Percentiles rank a stretch among this genome's conserved stretches.
Evolutionary conservation across 345 rosid genomes (phyloP).

Genomic region (Citrus sinensis): DNA sequence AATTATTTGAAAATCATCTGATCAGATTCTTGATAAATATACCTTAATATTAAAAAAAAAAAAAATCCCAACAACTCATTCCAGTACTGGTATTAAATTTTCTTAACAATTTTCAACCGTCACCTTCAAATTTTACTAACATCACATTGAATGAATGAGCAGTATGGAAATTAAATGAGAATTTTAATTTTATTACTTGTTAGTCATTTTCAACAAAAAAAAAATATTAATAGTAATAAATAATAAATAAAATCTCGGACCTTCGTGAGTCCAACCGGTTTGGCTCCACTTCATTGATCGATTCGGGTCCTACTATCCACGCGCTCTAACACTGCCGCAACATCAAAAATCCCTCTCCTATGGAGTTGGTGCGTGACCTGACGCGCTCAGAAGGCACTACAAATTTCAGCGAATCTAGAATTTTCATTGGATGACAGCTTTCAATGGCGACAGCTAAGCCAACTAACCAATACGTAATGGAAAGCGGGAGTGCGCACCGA

Average conservation of each 20-base stretch:
- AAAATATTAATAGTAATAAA: neutral
- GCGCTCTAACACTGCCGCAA: neutral
- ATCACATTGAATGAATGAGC: neutral
- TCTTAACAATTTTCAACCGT: neutral
- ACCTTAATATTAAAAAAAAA: no score
- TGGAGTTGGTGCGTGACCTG: neutral
- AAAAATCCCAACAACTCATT: no score
- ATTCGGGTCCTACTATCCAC: neutral
- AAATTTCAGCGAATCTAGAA: neutral
- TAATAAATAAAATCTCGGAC: neutral
- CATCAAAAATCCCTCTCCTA: no score
- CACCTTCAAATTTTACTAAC: neutral
- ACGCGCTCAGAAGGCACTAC: neutral
- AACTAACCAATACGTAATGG: neutral
- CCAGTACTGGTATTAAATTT: no score
- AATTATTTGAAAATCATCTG: no score
- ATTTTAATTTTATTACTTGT: no score
- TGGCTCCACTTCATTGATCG: no score
- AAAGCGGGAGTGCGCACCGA: neutral
- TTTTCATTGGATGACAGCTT: neutral
- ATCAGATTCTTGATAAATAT: no score
- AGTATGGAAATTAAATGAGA: neutral
- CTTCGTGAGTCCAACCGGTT: neutral
- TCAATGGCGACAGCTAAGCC: neutral
- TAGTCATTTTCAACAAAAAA: no score